Evolutionary conservation across 2,329 filamentous ascomycete species (phyloP).

Genomic region (Epichloe gansuensis): DNA sequence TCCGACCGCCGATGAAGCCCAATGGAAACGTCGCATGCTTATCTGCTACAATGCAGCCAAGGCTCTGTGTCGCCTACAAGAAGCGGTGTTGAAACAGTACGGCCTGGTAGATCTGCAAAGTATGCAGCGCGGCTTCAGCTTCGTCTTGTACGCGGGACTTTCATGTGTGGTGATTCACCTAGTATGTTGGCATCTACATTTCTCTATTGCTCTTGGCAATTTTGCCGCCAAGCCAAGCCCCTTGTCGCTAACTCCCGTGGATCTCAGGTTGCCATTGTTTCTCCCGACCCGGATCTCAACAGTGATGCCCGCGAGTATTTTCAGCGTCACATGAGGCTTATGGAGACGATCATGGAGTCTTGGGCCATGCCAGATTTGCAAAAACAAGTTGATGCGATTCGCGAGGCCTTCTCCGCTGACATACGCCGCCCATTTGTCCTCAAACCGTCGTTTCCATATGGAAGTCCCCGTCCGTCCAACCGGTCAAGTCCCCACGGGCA

Average conservation of each 20-base stretch:
- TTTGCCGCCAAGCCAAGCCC: conserved; percentile 1
- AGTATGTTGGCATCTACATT: conserved; percentile 43
- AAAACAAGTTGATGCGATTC: conserved; percentile 76
- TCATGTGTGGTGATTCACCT: conserved; percentile 89
- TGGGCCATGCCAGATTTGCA: conserved; percentile 89
- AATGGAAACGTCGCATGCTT: conserved; percentile 82
- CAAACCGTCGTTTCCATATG: conserved; percentile 77
- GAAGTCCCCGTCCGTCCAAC: conserved; percentile 57
- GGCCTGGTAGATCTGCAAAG: conserved; percentile 72
- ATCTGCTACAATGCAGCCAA: conserved; percentile 79
- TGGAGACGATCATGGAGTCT: conserved; percentile 70
- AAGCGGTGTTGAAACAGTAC: conserved; percentile 65
- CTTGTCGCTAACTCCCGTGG: conserved; percentile 8
- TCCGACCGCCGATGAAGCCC: conserved; percentile 54
- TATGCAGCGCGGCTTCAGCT: conserved; percentile 91
- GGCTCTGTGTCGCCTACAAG: conserved; percentile 73
- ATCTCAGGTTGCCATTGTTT: conserved; percentile 73
- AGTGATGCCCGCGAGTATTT: conserved; percentile 80
- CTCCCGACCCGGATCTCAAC: conserved; percentile 81
- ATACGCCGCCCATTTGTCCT: conserved; percentile 74
- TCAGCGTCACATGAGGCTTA: conserved; percentile 81
- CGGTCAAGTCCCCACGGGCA: conserved; percentile 49
- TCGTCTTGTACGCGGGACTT: conserved; percentile 83
- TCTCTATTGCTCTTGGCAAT: not conserved
- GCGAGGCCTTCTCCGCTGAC: conserved; percentile 85